Evolutionary conservation across 768 basidiomycete species (phyloP).

Genomic region (Tylopilus plumbeoviolaceoides): DNA sequence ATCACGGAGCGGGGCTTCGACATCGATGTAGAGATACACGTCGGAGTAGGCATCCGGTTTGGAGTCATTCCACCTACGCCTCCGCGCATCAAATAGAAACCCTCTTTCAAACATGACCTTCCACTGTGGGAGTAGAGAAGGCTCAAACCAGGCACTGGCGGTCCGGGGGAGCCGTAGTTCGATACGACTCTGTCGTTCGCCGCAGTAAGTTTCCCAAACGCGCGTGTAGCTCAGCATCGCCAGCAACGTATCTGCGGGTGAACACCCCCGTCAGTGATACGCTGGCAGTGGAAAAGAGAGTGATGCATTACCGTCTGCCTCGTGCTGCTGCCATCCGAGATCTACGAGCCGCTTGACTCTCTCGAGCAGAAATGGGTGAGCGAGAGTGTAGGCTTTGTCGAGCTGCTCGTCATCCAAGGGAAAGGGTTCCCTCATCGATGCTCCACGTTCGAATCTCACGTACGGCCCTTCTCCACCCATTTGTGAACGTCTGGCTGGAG

Average conservation of each 20-base stretch:
- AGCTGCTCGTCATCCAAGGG: background rate
- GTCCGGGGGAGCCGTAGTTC: constrained; percentile 2
- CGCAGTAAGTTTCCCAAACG: background rate
- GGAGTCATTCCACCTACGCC: background rate
- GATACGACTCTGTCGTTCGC: background rate
- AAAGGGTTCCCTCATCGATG: background rate
- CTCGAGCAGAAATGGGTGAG: background rate
- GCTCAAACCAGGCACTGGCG: constrained; percentile 3
- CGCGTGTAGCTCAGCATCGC: background rate
- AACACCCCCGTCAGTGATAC: too few species aligned
- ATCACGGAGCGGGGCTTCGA: constrained; percentile 1
- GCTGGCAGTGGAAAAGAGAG: too few species aligned
- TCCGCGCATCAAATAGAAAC: background rate
- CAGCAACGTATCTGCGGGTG: background rate
- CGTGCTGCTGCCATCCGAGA: too few species aligned
- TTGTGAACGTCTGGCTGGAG: background rate
- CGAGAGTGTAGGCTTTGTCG: background rate
- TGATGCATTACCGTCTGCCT: too few species aligned
- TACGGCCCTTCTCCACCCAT: constrained; percentile 11
- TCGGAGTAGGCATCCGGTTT: constrained; percentile 1
- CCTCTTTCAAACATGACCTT: background rate
- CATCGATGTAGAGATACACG: constrained; percentile 6
- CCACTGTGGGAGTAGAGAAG: background rate
- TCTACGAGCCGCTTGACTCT: background rate
- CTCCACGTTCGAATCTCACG: background rate